Evolutionary conservation across 139 green algal genomes (phyloP).

Genomic region (Ettlia oleoabundans): DNA sequence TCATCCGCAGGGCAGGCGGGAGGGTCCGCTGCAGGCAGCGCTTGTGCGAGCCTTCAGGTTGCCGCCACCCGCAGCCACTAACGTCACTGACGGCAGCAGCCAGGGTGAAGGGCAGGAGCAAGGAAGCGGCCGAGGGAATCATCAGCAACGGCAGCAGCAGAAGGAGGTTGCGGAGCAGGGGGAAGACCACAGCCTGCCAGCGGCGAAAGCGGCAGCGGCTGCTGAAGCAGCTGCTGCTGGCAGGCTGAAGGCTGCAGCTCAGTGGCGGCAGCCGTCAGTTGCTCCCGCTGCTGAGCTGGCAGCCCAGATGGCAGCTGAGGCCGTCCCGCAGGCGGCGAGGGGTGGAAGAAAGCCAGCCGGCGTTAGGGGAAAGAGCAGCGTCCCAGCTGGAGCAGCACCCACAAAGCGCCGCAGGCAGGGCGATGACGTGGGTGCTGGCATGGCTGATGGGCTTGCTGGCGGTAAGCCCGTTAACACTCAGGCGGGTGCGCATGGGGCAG

Average conservation of each 20-base stretch:
- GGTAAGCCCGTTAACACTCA: too few relatives aligned
- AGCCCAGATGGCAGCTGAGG: not conserved
- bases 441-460: not conserved
- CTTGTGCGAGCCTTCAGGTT: constrained; percentile 15
- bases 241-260: not conserved
- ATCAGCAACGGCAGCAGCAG: too few relatives aligned
- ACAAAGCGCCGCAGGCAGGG: constrained; percentile 8
- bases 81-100: not conserved
- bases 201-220: too few relatives aligned
- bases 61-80: not conserved
- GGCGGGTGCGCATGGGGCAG: not conserved
- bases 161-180: too few relatives aligned
- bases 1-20: constrained; percentile 28
- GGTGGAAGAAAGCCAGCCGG: not conserved
- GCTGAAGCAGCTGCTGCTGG: too few relatives aligned
- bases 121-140: not conserved
- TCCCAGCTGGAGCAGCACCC: not conserved
- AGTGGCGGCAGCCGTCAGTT: not conserved
- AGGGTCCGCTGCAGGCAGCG: constrained; percentile 32
- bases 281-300: not conserved
- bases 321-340: not conserved
- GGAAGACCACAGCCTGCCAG: too few relatives aligned
- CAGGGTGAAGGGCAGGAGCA: not conserved
- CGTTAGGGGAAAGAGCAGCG: not conserved
- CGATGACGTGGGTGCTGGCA: not conserved